Conservation (phyloP, 495 filamentous ascomycete genomes). For the Neurospora sp. region DNA sequence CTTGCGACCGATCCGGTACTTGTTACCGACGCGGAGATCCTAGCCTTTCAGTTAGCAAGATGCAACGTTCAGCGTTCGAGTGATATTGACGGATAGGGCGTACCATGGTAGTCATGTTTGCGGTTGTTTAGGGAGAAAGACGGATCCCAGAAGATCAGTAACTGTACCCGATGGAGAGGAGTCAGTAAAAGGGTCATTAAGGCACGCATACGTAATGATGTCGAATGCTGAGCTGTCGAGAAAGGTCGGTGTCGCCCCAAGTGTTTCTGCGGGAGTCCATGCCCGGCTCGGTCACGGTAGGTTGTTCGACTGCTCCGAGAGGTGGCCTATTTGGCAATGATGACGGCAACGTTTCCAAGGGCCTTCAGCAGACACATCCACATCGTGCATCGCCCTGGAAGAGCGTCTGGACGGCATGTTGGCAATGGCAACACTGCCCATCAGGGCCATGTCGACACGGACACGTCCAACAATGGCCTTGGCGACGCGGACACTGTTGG, state of each 20-base stretch:
- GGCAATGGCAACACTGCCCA: not conserved
- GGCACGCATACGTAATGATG: not conserved
- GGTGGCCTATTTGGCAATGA: not conserved
- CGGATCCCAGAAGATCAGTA: not conserved
- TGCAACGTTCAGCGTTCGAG: not conserved
- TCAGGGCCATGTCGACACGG: not conserved
- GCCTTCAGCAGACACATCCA: not conserved
- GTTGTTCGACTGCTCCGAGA: not conserved
- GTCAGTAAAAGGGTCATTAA: not conserved
- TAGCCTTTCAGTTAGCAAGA: conserved; percentile 23
- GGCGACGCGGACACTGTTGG: not conserved
- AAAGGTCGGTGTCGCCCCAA: not conserved
- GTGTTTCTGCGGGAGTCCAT: not conserved
- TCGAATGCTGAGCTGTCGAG: not conserved
- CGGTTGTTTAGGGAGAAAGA: not conserved
- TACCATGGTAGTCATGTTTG: conserved; percentile 45
- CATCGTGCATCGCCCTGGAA: not conserved
- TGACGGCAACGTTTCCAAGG: not conserved
- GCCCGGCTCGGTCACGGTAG: not conserved
- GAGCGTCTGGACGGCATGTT: not conserved
- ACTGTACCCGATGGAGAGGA: not conserved
- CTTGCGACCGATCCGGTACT: conserved; percentile 99
- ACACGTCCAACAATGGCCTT: not conserved
- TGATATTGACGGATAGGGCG: conserved; percentile 6
- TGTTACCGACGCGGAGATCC: conserved; percentile 99